Evolutionary conservation across 441 rosid species (phyloP).

Genomic region (Breynia disticha): DNA sequence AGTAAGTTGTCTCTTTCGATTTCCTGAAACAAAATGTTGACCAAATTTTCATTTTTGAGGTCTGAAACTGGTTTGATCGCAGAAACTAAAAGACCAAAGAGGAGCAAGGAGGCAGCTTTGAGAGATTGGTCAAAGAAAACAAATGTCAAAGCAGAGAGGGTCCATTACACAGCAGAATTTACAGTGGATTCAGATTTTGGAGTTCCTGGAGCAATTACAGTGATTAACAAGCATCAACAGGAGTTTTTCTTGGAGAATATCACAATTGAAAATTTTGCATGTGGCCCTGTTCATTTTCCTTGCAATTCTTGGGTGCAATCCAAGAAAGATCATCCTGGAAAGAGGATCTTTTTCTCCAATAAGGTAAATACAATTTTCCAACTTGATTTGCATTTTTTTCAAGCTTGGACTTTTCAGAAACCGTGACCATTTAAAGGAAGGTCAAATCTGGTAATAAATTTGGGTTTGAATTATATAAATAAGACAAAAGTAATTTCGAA

Average conservation of each 20-base stretch:
- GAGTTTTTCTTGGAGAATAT: constrained; percentile 82
- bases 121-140: constrained; percentile 80
- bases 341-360: constrained; percentile 76
- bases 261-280: constrained; percentile 77
- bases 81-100: constrained; percentile 76
- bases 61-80: neutral
- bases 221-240: constrained; percentile 71
- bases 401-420: too few relatives aligned
- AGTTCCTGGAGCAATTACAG: constrained; percentile 71
- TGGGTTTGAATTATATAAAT: too few relatives aligned
- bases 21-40: neutral
- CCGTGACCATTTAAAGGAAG: too few relatives aligned
- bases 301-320: constrained; percentile 96
- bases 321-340: constrained; percentile 41
- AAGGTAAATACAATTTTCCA: constrained; percentile 32
- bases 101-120: constrained; percentile 55
- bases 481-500: too few relatives aligned
- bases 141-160: constrained; percentile 57
- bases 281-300: constrained; percentile 78
- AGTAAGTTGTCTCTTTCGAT: constrained; percentile 31
- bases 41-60: neutral
- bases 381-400: neutral
- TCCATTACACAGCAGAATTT: constrained; percentile 80
- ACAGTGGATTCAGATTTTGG: constrained; percentile 62
- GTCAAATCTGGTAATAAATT: too few relatives aligned